Evolutionary conservation across 2,329 filamentous ascomycete species (phyloP).

Genomic region (Cladosporium halotolerans): DNA sequence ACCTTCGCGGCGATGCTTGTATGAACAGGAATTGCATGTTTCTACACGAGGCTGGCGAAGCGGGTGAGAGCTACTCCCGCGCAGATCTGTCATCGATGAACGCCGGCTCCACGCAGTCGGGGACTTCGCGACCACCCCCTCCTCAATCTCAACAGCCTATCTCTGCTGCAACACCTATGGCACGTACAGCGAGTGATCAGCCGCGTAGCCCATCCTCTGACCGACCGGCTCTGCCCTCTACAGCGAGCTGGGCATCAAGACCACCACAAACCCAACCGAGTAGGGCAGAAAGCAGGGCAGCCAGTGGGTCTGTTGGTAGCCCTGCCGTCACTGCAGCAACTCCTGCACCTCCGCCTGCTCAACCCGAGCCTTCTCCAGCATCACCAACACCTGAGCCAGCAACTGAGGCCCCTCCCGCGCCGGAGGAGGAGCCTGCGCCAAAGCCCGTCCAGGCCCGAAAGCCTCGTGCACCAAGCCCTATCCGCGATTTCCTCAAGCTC

Average conservation of each 20-base stretch:
- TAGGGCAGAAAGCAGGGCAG: conserved; percentile 70
- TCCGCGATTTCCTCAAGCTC: conserved; percentile 35
- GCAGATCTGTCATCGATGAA: conserved; percentile 95
- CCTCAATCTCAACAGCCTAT: conserved; percentile 46
- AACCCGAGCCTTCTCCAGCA: conserved; percentile 27
- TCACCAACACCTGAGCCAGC: conserved; percentile 13
- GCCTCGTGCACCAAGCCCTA: conserved; percentile 17
- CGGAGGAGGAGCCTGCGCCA: conserved; percentile 7
- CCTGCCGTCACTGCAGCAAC: conserved; percentile 53
- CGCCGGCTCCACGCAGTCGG: conserved; percentile 71
- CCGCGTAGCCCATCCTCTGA: conserved; percentile 45
- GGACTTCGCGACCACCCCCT: conserved; percentile 45
- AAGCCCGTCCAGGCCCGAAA: conserved; percentile 14
- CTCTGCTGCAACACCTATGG: conserved; percentile 56
- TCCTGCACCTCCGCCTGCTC: conserved; percentile 18
- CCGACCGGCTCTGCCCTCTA: conserved; percentile 82
- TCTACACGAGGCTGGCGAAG: conserved; percentile 94
- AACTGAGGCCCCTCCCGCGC: conserved; percentile 4
- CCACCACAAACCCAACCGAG: conserved; percentile 59
- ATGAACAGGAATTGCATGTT: conserved; percentile 98
- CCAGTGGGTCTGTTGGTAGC: conserved; percentile 74
- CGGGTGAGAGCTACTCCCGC: conserved; percentile 91
- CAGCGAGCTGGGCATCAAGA: conserved; percentile 83
- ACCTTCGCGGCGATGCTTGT: conserved; percentile 88
- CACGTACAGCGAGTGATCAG: conserved; percentile 46